Conservation (phyloP, 1,284 basidiomycete genomes). For the Ceratobasidium sp. region DNA sequence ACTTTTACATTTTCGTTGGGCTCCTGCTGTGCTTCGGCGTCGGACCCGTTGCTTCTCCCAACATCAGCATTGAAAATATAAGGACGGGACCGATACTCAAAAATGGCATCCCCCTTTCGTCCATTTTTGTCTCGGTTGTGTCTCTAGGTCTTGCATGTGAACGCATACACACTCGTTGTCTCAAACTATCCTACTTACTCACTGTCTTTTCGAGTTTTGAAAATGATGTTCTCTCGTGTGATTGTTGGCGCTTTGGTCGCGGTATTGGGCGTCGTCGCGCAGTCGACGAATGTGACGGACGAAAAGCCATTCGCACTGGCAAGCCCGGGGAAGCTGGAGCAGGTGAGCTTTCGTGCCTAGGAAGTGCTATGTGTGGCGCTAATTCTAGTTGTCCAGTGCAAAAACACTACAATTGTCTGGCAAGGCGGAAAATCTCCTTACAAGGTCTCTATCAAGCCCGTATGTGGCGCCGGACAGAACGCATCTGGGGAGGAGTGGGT, state of each 20-base stretch:
- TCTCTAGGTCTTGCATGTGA: constrained; percentile 17
- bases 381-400: constrained; percentile 65
- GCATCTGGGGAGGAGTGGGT: constrained; percentile 34
- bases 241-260: constrained; percentile 15
- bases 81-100: neutral
- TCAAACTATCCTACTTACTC: constrained; percentile 10
- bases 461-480: constrained; percentile 39
- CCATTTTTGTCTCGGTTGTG: constrained; percentile 13
- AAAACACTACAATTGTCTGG: constrained; percentile 69
- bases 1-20: constrained; percentile 36
- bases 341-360: constrained; percentile 62
- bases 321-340: constrained; percentile 65
- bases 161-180: constrained; percentile 34
- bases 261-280: constrained; percentile 11
- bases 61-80: constrained; percentile 6
- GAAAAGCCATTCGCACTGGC: constrained; percentile 33
- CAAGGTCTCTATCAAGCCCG: constrained; percentile 65
- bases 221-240: constrained; percentile 19
- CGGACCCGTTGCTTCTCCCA: neutral
- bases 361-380: constrained; percentile 22
- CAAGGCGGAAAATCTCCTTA: constrained; percentile 65
- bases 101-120: constrained; percentile 17
- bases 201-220: constrained; percentile 15
- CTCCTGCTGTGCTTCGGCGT: constrained; percentile 24
- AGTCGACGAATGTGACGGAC: neutral